phyloP scores from a whole-genome alignment of 371 early-diverging fungal genomes.

The Chytridiales sp. region DNA sequence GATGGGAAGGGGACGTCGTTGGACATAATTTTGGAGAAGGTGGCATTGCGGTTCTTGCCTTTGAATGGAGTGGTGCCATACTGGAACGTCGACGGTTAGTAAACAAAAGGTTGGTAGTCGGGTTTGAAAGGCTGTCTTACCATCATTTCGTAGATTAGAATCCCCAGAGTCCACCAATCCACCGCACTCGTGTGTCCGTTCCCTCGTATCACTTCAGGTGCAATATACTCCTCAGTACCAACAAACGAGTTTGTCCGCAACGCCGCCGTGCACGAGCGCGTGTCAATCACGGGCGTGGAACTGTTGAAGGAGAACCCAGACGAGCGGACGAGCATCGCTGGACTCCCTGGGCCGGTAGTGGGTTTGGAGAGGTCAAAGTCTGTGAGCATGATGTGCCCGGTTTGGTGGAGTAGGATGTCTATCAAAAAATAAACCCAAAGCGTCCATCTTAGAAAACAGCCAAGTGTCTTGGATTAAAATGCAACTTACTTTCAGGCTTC shows the following conservation, averaged over 20 bases:
- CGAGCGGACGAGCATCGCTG: conserved; percentile 70
- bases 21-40: conserved; percentile 80
- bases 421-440: not conserved
- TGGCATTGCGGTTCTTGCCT: conserved; percentile 79
- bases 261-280: conserved; percentile 79
- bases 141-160: conserved; percentile 95
- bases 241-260: conserved; percentile 95
- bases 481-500: conserved; percentile 94
- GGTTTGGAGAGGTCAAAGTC: conserved; percentile 96
- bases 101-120: not conserved
- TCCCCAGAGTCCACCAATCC: conserved; percentile 99
- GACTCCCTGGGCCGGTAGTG: conserved; percentile 70
- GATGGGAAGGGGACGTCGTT: conserved; percentile 72
- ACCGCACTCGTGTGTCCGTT: conserved; percentile 90
- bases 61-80: conserved; percentile 94
- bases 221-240: conserved; percentile 96
- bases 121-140: too few species aligned
- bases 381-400: conserved; percentile 95
- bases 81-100: conserved; percentile 4
- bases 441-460: not conserved
- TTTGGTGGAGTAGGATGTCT: conserved; percentile 90
- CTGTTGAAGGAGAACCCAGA: conserved; percentile 11
- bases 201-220: conserved; percentile 87
- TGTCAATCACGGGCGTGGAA: conserved; percentile 62
- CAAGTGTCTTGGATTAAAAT: not conserved